A percentile compares a stretch with the other conserved stretches of the same genome.
phyloP scores from a whole-genome alignment of 2,329 filamentous ascomycete genomes.

The Colletotrichum sp. region DNA sequence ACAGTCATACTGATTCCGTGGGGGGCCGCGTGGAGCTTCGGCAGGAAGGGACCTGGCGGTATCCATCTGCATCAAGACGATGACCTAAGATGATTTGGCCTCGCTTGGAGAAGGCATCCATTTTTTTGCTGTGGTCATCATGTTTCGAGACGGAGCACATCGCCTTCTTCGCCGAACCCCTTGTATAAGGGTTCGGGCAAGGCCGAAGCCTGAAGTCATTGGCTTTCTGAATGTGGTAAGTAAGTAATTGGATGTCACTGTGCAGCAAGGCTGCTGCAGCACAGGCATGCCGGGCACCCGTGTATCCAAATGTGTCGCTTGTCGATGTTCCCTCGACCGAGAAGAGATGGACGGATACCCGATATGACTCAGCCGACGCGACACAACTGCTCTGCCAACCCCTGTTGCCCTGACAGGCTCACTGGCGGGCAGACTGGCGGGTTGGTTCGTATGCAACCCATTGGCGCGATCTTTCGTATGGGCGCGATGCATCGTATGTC shows the following conservation, averaged over 20 bases:
- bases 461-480: neutral
- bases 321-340: neutral
- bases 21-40: neutral
- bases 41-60: neutral
- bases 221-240: neutral
- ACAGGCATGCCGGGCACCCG: neutral
- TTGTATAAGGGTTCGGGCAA: conserved; percentile 2
- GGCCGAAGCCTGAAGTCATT: conserved; percentile 3
- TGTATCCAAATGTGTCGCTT: neutral
- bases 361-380: conserved; percentile 14
- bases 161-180: neutral
- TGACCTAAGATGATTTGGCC: conserved; percentile 3
- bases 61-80: neutral
- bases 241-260: neutral
- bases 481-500: neutral
- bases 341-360: neutral
- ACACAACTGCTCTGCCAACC: neutral
- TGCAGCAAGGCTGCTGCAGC: neutral
- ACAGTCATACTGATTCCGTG: neutral
- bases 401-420: conserved; percentile 6
- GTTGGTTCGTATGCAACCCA: neutral
- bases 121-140: conserved; percentile 1
- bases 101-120: neutral
- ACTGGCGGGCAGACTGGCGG: neutral
- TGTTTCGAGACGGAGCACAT: neutral